Percentiles rank a stretch among this genome's conserved stretches.
Conservation (phyloP, 1,284 basidiomycete genomes). For the Boletus hoseneyae region DNA sequence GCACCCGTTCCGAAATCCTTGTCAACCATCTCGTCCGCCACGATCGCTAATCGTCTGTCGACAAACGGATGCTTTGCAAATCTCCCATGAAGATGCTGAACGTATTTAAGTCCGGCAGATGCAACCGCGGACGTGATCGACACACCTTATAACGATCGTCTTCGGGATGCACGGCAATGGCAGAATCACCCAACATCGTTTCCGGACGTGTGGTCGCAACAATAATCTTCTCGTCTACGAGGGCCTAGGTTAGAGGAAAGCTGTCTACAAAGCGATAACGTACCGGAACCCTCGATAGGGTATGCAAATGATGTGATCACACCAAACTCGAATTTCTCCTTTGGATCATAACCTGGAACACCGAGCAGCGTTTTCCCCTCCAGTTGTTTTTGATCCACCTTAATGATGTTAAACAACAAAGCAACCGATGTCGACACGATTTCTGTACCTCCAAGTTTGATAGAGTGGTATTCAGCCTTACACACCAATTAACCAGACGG, state of each 20-base stretch:
- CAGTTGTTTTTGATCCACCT: conserved; percentile 96
- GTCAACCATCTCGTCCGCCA: conserved; percentile 89
- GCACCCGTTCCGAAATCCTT: conserved; percentile 98
- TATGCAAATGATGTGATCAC: conserved; percentile 96
- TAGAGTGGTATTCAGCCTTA: conserved; percentile 91
- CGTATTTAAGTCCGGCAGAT: neutral
- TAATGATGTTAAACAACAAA: conserved; percentile 1
- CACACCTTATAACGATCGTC: conserved; percentile 82
- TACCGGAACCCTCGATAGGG: conserved; percentile 80
- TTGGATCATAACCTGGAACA: conserved; percentile 92
- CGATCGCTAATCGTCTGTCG: conserved; percentile 83
- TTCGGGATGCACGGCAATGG: conserved; percentile 94
- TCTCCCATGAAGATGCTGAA: conserved; percentile 91
- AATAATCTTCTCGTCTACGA: conserved; percentile 82
- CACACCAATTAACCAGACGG: conserved; percentile 98
- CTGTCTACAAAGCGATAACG: conserved; percentile 11
- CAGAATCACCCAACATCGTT: conserved; percentile 98
- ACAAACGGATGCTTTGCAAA: conserved; percentile 91
- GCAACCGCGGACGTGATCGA: neutral
- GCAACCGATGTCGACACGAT: neutral
- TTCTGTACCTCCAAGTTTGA: conserved; percentile 87
- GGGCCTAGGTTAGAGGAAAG: neutral
- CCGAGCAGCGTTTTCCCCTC: conserved; percentile 83
- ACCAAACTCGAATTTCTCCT: conserved; percentile 97
- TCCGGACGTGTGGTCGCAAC: conserved; percentile 98